Conservation (phyloP, 768 basidiomycete genomes). For the Clathrus columnatus region DNA sequence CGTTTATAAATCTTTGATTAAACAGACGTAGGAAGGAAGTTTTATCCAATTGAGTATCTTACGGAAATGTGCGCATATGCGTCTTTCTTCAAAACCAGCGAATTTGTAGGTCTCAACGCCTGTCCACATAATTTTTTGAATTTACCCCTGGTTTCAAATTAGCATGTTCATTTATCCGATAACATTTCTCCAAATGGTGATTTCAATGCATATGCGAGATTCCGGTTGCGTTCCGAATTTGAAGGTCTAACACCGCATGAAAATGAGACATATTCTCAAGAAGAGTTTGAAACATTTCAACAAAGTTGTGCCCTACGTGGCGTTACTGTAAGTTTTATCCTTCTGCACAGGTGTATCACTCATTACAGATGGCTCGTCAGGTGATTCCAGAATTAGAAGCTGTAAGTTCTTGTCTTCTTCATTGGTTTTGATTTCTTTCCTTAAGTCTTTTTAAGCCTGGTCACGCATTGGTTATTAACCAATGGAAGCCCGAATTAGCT, state of each 20-base stretch:
- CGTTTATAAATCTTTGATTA: neutral
- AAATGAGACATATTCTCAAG: constrained; percentile 21
- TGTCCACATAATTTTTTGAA: neutral
- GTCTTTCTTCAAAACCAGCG: constrained; percentile 22
- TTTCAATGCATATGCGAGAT: constrained; percentile 19
- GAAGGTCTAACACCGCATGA: constrained; percentile 18
- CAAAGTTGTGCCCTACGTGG: constrained; percentile 18
- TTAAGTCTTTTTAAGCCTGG: constrained; percentile 19
- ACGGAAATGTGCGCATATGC: constrained; percentile 20
- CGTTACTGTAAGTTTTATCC: constrained; percentile 13
- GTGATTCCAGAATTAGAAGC: constrained; percentile 23
- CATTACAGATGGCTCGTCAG: neutral
- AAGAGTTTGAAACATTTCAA: constrained; percentile 21
- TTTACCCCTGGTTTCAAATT: neutral
- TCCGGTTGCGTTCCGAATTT: constrained; percentile 18
- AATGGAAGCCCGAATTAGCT: constrained; percentile 38
- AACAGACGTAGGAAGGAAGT: constrained; percentile 20
- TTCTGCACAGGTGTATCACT: neutral
- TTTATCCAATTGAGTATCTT: constrained; percentile 20
- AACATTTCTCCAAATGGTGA: constrained; percentile 15
- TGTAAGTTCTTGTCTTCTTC: constrained; percentile 12
- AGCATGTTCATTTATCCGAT: constrained; percentile 23
- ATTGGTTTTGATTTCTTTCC: neutral
- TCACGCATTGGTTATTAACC: constrained; percentile 35
- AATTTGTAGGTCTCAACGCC: constrained; percentile 13